These are phyloP conservation scores for Aegilops longissima DNA, from an alignment of 176 grass and related monocot genomes.

Conservation along the genomic window DNA sequence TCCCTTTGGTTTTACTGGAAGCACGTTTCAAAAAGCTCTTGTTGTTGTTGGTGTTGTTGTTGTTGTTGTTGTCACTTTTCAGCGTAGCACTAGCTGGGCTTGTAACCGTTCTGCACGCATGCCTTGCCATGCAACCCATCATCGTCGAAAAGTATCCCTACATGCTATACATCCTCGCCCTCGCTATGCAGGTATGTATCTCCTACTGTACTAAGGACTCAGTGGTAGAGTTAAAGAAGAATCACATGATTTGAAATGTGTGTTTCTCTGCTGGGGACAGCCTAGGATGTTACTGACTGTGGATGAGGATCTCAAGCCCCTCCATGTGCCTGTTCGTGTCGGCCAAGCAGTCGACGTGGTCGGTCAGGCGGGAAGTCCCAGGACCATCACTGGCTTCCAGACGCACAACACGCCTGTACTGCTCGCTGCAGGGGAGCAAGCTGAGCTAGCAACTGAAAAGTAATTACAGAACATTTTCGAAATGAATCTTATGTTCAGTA, in stretches of 20 bases:
- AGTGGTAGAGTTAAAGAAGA: background rate
- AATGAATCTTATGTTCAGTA: background rate
- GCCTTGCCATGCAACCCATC: constrained; percentile 87
- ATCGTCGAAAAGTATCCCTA: constrained; percentile 95
- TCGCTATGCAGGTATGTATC: constrained; percentile 86
- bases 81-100: constrained; percentile 91
- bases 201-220: background rate
- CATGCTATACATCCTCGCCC: constrained; percentile 77
- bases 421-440: constrained; percentile 89
- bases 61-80: background rate
- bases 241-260: background rate
- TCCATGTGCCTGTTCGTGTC: constrained; percentile 81
- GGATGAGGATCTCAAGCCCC: constrained; percentile 90
- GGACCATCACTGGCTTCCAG: constrained; percentile 93
- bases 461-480: constrained; percentile 18
- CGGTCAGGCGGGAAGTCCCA: constrained; percentile 90
- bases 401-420: constrained; percentile 92
- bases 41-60: background rate
- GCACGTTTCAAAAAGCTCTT: background rate
- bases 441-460: constrained; percentile 94
- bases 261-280: constrained; percentile 38
- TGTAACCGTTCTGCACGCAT: constrained; percentile 80
- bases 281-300: constrained; percentile 96
- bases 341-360: constrained; percentile 96
- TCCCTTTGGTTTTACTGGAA: background rate